Evolutionary conservation across 768 basidiomycete genomes (phyloP), one percentile per base, ranked within the genome.

Genomic region (Podaxis mareebaensis): DNA sequence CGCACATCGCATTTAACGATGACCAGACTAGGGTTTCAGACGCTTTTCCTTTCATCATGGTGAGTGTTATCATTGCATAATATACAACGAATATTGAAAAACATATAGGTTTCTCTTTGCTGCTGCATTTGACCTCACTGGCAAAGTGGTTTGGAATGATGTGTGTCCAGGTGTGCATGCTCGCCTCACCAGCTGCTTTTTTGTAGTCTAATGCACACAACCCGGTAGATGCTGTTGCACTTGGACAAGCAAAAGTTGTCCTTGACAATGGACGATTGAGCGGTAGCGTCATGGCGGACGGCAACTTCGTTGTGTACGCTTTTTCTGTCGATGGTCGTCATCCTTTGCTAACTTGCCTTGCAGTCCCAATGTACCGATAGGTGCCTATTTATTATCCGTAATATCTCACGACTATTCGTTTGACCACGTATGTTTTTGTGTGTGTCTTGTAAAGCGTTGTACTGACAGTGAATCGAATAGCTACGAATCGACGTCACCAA

Each of bases 71-170:
- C 56, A 17, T 5, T n/a, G 39, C 30, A 24, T 17, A 40, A 1
- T 20, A 46, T 54, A 4, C 40, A 6, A 42, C 33, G 33, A n/a
- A 63, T 26, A 24, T 60, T 56, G 51, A 59, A 42, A 20, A 40
- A 24, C n/a, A 64, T 63, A 59, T 57, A 74, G 75, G 60, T 68
- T 72, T 53, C 71, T 75, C 20, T 65, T 75, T 15, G 74, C 73
- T 58, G 67, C 66, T 63, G 85, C 85, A 11, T 65, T 85, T 7
- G 87, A 91, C 69, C 67, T 93, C 53, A 68, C 74, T 3, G 92
- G 92, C 66, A 80, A 78, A 54, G 75, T 93, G 11, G 78, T 82
- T 52, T 92, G 89, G 89, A 92, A 89, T 72, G 83, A 85, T n/a
- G 65, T 86, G 7, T 92, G 90, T 77, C 77, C 81, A 48, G 77